Conservation (phyloP, 2,329 filamentous ascomycete genomes). For the Sarocladium strictum region DNA sequence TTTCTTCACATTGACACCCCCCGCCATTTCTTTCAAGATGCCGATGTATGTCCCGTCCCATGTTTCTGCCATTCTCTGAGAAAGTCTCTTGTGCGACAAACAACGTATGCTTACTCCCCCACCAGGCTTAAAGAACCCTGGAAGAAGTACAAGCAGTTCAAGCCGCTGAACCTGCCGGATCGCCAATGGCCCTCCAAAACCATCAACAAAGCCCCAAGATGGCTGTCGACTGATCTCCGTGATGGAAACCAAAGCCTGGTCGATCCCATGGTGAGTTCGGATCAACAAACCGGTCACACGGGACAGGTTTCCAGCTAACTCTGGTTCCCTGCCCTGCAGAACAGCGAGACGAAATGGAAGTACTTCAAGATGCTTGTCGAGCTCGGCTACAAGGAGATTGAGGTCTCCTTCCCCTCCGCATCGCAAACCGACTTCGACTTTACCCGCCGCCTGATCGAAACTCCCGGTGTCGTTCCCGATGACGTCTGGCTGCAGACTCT, state of each 20-base stretch:
- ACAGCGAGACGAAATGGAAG: slow-evolving; percentile 87
- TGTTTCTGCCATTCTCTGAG: not conserved
- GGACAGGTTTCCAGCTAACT: slow-evolving; percentile 9
- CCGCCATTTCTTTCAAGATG: slow-evolving; percentile 9
- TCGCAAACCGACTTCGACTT: slow-evolving; percentile 97
- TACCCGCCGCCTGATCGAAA: slow-evolving; percentile 78
- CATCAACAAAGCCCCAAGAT: slow-evolving; percentile 79
- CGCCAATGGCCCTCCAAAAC: slow-evolving; percentile 80
- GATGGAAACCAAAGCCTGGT: slow-evolving; percentile 93
- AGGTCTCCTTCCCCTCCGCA: slow-evolving; percentile 90
- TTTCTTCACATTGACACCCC: not conserved
- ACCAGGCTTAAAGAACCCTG: slow-evolving; percentile 67
- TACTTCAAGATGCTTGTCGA: slow-evolving; percentile 94
- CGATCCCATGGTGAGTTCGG: slow-evolving; percentile 73
- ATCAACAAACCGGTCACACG: not conserved
- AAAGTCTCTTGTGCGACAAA: slow-evolving; percentile 9
- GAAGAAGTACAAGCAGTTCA: slow-evolving; percentile 68
- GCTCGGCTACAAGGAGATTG: slow-evolving; percentile 95
- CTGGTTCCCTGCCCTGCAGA: slow-evolving; percentile 41
- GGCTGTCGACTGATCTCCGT: slow-evolving; percentile 76
- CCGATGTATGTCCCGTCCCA: slow-evolving; percentile 10
- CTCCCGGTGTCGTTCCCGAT: slow-evolving; percentile 74
- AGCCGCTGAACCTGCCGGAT: slow-evolving; percentile 51
- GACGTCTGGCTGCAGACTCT: slow-evolving; percentile 92
- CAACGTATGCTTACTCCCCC: slow-evolving; percentile 8